Percentiles rank a stretch among this genome's conserved stretches.
Evolutionary conservation across 73 alveolate species (phyloP).

Genomic region (Breviolum minutum): DNA sequence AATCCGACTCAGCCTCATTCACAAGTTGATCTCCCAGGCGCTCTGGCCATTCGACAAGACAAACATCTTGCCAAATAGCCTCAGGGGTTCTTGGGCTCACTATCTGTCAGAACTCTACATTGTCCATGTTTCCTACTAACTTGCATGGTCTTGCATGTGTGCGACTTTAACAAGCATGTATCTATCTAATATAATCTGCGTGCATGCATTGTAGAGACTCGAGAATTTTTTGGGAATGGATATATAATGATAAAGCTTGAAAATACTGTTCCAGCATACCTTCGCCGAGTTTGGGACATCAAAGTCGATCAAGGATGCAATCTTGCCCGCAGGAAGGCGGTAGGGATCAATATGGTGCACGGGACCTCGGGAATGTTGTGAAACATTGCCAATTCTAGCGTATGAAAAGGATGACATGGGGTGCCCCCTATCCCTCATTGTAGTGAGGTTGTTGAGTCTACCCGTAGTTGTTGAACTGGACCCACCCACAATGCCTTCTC

Average conservation of each 20-base stretch:
- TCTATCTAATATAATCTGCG: too few species aligned
- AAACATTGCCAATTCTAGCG: too few species aligned
- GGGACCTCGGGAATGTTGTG: constrained; percentile 9
- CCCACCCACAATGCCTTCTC: too few species aligned
- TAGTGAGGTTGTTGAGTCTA: neutral
- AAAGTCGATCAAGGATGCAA: constrained; percentile 92
- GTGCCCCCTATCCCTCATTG: neutral
- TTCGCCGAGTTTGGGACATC: neutral
- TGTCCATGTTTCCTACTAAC: too few species aligned
- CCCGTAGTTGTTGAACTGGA: too few species aligned
- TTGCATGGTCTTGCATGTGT: neutral
- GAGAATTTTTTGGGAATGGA: neutral
- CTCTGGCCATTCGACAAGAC: constrained; percentile 95
- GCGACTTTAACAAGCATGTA: too few species aligned
- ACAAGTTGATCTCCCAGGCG: constrained; percentile 84
- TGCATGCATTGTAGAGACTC: too few species aligned
- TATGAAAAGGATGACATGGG: too few species aligned
- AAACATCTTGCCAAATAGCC: constrained; percentile 85
- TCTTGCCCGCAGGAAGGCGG: constrained; percentile 90
- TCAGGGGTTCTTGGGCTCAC: neutral
- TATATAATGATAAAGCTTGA: neutral
- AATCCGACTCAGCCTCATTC: constrained; percentile 1
- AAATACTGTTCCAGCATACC: neutral
- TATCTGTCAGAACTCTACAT: too few species aligned
- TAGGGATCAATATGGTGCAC: constrained; percentile 92